Evolutionary conservation across 768 basidiomycete genomes (phyloP).

Genomic region (Lentinula sp.): DNA sequence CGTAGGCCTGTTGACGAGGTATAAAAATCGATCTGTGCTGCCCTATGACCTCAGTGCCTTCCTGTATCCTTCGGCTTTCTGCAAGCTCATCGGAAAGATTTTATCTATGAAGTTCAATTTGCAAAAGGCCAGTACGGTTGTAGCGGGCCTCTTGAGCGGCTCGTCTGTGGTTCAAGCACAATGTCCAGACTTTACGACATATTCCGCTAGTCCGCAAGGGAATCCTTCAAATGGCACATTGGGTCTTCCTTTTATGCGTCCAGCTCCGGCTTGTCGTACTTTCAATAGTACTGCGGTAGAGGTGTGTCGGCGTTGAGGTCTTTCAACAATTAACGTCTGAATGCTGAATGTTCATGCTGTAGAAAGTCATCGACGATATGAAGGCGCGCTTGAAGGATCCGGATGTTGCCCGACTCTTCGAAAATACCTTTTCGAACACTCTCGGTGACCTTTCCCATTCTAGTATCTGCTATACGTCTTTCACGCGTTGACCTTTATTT

Average conservation of each 20-base stretch:
- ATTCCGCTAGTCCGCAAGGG: conserved; percentile 39
- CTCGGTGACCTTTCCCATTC: conserved; percentile 40
- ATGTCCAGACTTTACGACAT: conserved; percentile 40
- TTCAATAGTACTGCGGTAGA: conserved; percentile 75
- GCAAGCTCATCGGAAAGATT: neutral
- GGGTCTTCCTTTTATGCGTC: conserved; percentile 68
- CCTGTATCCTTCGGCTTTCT: neutral
- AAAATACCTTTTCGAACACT: conserved; percentile 80
- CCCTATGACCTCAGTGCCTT: neutral
- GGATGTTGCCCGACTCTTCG: conserved; percentile 71
- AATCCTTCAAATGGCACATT: conserved; percentile 54
- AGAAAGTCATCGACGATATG: conserved; percentile 77
- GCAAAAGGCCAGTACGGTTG: neutral
- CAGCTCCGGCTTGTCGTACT: conserved; percentile 61
- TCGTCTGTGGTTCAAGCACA: conserved; percentile 15
- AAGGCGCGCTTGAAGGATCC: conserved; percentile 66
- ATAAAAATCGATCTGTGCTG: neutral
- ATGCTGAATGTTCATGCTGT: conserved; percentile 1
- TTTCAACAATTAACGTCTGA: neutral
- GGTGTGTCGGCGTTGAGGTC: conserved; percentile 26
- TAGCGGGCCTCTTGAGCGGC: conserved; percentile 12
- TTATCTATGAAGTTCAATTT: neutral
- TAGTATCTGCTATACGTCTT: neutral
- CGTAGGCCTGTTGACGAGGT: neutral
- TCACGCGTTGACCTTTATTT: neutral